phyloP scores from a whole-genome alignment of 2,329 filamentous ascomycete genomes.

The Monilinia fructicola region DNA sequence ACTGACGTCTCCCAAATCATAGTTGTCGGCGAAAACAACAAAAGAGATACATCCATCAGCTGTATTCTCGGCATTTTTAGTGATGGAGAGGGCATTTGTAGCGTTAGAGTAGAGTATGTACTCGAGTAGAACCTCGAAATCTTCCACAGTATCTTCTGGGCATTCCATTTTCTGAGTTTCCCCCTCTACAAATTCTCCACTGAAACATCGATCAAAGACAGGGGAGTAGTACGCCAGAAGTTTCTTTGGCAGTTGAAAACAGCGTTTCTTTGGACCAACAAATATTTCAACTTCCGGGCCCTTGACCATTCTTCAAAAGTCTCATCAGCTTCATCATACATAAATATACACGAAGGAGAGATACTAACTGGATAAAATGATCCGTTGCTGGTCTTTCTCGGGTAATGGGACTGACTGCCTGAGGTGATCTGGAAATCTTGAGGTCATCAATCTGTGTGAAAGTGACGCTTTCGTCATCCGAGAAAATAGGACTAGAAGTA shows the following conservation, averaged over 20 bases:
- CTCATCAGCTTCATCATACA: too few relatives aligned
- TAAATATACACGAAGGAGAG: too few relatives aligned
- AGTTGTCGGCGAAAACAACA: not conserved
- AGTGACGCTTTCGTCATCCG: too few relatives aligned
- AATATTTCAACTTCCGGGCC: too few relatives aligned
- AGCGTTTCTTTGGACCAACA: slow-evolving; percentile 26
- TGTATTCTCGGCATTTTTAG: too few relatives aligned
- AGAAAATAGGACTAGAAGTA: too few relatives aligned
- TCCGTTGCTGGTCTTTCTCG: too few relatives aligned
- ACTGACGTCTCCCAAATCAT: not conserved
- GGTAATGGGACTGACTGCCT: too few relatives aligned
- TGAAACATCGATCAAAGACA: slow-evolving; percentile 28
- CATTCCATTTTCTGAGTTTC: slow-evolving; percentile 25
- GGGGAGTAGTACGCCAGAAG: slow-evolving; percentile 28
- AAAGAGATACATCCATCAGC: not conserved
- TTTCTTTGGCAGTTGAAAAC: slow-evolving; percentile 24
- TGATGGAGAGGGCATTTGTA: not conserved
- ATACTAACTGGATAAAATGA: too few relatives aligned
- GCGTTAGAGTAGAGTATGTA: not conserved
- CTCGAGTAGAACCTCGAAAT: not conserved
- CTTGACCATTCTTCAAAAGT: too few relatives aligned
- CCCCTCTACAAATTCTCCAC: slow-evolving; percentile 20
- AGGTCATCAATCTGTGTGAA: too few relatives aligned
- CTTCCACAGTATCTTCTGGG: not conserved
- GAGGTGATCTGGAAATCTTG: too few relatives aligned